Conservation (phyloP, 768 basidiomycete genomes). For the Boletus vinaceobasis region DNA sequence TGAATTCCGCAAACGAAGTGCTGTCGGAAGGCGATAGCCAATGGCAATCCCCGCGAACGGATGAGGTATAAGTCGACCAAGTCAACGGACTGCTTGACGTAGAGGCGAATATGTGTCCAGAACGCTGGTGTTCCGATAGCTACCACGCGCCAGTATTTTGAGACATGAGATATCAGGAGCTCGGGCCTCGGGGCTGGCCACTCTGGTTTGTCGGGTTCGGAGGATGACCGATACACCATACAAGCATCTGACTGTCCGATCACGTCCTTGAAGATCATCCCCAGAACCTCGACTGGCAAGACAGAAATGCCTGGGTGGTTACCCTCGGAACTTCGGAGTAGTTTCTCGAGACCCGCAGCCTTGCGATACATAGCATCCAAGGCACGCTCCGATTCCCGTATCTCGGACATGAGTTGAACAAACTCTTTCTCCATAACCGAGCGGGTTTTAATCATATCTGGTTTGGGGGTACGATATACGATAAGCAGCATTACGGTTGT, state of each 20-base stretch:
- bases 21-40: constrained; percentile 22
- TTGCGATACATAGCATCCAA: constrained; percentile 20
- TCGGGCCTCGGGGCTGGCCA: constrained; percentile 21
- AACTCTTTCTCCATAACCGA: constrained; percentile 13
- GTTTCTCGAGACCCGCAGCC: constrained; percentile 11
- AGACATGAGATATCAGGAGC: constrained; percentile 41
- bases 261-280: constrained; percentile 25
- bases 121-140: constrained; percentile 37
- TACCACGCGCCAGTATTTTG: constrained; percentile 40
- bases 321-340: neutral
- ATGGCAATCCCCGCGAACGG: constrained; percentile 25
- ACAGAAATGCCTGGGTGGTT: constrained; percentile 11
- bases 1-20: constrained; percentile 18
- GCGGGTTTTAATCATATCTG: constrained; percentile 12
- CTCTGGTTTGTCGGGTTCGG: constrained; percentile 2
- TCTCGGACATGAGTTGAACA: constrained; percentile 17
- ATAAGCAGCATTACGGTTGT: neutral
- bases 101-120: constrained; percentile 35
- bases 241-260: constrained; percentile 2
- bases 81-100: constrained; percentile 25
- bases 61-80: constrained; percentile 26
- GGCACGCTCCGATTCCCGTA: constrained; percentile 16
- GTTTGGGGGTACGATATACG: neutral
- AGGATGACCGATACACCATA: neutral
- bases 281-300: constrained; percentile 27